Percentiles rank a stretch among this genome's conserved stretches.
Evolutionary conservation across 2,329 filamentous ascomycete genomes (phyloP).

Genomic region (Botrytis galanthina): DNA sequence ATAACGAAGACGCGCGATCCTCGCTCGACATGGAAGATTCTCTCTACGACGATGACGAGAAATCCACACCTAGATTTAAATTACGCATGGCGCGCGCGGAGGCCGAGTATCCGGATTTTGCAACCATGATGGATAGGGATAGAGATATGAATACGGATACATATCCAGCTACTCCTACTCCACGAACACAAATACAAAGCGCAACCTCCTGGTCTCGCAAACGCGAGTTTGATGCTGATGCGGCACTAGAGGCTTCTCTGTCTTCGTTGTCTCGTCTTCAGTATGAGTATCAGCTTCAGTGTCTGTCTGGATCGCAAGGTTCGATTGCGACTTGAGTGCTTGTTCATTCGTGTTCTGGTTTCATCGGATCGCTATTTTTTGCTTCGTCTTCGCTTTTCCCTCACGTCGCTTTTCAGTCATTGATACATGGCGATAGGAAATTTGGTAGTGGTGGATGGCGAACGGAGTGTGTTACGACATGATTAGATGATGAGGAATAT

Average conservation of each 20-base stretch:
- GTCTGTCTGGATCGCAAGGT: not conserved
- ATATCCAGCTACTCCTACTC: not conserved
- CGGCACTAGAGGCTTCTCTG: not conserved
- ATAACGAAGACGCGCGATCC: not conserved
- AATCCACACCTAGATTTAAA: not conserved
- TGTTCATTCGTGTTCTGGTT: not conserved
- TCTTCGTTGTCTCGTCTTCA: not conserved
- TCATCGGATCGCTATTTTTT: too few relatives aligned
- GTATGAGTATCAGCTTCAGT: not conserved
- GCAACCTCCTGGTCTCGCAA: not conserved
- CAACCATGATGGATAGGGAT: not conserved
- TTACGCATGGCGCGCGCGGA: not conserved
- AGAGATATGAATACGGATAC: not conserved
- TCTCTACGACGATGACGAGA: not conserved
- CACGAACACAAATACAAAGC: not conserved
- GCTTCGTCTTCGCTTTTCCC: not conserved
- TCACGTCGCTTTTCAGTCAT: too few relatives aligned
- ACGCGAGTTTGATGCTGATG: not conserved
- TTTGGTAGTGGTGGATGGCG: too few relatives aligned
- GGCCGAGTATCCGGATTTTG: not conserved
- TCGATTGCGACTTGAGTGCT: not conserved
- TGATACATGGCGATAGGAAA: too few relatives aligned
- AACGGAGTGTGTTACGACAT: too few relatives aligned
- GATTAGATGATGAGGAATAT: too few relatives aligned
- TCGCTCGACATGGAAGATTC: not conserved